Conservation (phyloP, 805 yeast species). For the Metschnikowia colocasiae region DNA sequence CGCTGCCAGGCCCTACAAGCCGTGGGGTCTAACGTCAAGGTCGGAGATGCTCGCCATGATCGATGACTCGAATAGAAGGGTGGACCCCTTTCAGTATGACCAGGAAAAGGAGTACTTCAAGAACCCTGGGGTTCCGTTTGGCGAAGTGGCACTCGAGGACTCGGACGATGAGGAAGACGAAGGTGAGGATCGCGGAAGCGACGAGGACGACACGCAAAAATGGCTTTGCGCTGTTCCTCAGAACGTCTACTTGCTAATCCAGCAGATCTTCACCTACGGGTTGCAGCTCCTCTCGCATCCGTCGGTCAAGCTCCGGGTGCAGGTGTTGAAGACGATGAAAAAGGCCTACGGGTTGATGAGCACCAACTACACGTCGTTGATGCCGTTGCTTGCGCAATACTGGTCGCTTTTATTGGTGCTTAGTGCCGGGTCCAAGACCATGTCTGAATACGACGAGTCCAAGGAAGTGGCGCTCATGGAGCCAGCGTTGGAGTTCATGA, state of each 20-base stretch:
- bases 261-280: conserved; percentile 64
- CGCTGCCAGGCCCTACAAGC: conserved; percentile 28
- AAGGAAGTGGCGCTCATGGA: conserved; percentile 17
- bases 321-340: conserved; percentile 48
- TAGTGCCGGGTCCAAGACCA: conserved; percentile 18
- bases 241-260: conserved; percentile 53
- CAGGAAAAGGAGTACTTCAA: conserved; percentile 37
- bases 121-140: conserved; percentile 36
- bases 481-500: conserved; percentile 29
- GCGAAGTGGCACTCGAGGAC: conserved; percentile 16
- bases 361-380: conserved; percentile 27
- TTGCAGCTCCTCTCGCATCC: conserved; percentile 66
- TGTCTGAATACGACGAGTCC: conserved; percentile 12
- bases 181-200: conserved; percentile 9
- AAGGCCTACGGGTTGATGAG: conserved; percentile 31
- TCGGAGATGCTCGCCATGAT: conserved; percentile 45
- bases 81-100: conserved; percentile 32
- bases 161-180: conserved; percentile 28
- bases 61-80: conserved; percentile 29
- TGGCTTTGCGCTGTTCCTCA: conserved; percentile 73
- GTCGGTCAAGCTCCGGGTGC: conserved; percentile 52
- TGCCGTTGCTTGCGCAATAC: conserved; percentile 32
- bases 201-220: conserved; percentile 2
- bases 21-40: conserved; percentile 57
- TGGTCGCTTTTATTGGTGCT: conserved; percentile 31